phyloP scores from a whole-genome alignment of 148 eudicot genomes.

The Fagopyrum homotropicum region DNA sequence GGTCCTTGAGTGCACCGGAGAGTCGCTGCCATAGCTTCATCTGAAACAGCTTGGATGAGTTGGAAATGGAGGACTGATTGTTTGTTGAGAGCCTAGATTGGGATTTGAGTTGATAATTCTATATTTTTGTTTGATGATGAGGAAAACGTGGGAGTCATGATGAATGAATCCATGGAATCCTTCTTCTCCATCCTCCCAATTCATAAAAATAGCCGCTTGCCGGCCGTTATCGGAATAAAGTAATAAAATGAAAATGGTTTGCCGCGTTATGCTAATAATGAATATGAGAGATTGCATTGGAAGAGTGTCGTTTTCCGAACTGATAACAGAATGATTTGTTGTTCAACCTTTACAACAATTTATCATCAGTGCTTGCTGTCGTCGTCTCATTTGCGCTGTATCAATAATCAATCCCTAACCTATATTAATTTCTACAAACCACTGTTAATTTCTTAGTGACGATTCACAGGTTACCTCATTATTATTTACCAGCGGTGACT shows the following conservation, averaged over 20 bases:
- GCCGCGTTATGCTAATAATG: neutral
- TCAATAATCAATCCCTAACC: no score
- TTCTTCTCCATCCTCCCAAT: neutral
- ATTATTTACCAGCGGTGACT: no score
- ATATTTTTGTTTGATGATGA: neutral
- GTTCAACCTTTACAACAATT: no score
- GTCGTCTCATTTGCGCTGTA: no score
- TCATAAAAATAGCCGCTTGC: neutral
- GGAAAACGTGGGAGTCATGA: slow-evolving; percentile 12
- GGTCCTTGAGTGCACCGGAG: slow-evolving; percentile 54
- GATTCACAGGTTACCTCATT: no score
- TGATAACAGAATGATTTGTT: no score
- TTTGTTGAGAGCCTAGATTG: neutral
- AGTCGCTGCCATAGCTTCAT: slow-evolving; percentile 58
- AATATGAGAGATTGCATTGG: no score
- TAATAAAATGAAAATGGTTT: neutral
- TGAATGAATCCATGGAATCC: neutral
- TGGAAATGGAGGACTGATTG: neutral
- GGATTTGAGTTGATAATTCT: neutral
- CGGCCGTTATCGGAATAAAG: neutral
- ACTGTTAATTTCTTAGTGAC: no score
- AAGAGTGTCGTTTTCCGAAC: no score
- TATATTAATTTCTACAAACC: no score
- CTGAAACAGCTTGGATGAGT: neutral
- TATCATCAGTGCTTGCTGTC: no score